These are phyloP conservation scores for Aspergillus costaricaensis DNA, from an alignment of 2,329 filamentous ascomycete genomes.

Conservation along the genomic window DNA sequence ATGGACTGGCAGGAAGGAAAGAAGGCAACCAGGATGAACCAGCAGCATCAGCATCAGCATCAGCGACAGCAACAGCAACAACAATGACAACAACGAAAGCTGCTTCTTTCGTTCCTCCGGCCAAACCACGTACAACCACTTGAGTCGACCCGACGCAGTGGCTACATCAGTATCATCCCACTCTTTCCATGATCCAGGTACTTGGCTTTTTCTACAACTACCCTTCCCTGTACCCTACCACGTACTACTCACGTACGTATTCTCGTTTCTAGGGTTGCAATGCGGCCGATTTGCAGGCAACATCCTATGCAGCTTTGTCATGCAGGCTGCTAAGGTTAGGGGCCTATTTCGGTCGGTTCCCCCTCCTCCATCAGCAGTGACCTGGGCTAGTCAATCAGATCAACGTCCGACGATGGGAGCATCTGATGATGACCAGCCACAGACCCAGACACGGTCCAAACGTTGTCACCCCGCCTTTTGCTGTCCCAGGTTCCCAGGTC, in stretches of 20 bases:
- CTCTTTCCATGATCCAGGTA: neutral
- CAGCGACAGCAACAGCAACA: neutral
- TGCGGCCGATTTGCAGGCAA: slow-evolving; percentile 13
- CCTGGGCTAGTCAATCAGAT: neutral
- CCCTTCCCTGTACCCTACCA: neutral
- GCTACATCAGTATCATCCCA: neutral
- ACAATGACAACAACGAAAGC: neutral
- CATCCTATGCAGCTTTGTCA: slow-evolving; percentile 3
- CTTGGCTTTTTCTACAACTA: neutral
- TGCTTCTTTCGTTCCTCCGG: neutral
- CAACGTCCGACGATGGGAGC: neutral
- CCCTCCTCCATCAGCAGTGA: neutral
- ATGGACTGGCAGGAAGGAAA: slow-evolving; percentile 1
- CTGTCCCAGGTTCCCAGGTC: slow-evolving; percentile 10
- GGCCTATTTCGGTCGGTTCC: neutral
- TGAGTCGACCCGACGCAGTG: neutral
- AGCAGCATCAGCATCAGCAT: neutral
- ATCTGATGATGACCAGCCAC: neutral
- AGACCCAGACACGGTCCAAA: slow-evolving; percentile 13
- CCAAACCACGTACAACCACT: neutral
- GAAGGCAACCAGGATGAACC: slow-evolving; percentile 15
- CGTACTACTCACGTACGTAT: neutral
- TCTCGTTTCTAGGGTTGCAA: slow-evolving; percentile 10
- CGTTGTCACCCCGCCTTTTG: slow-evolving; percentile 18
- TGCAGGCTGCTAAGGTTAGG: slow-evolving; percentile 1